Percentiles rank a stretch among this genome's conserved stretches.
Evolutionary conservation across 2,329 filamentous ascomycete genomes (phyloP).

Genomic region (Clarireedia hainanense): DNA sequence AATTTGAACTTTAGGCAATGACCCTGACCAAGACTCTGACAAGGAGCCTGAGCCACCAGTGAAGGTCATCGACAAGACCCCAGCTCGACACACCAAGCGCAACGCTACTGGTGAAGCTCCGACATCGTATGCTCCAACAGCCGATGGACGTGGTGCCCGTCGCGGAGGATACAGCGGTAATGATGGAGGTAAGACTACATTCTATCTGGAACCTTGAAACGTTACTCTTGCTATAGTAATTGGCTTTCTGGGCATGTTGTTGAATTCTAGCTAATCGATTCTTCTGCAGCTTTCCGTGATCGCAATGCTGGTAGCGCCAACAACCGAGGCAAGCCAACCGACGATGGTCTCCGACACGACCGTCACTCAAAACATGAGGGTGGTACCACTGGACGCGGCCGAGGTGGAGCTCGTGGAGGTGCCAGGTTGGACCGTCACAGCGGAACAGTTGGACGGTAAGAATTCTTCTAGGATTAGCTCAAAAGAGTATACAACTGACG

Average conservation of each 20-base stretch:
- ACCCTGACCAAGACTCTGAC: constrained; percentile 59
- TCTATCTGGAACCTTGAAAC: background rate
- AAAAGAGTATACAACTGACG: constrained; percentile 14
- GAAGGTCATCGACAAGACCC: constrained; percentile 82
- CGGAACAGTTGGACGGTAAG: constrained; percentile 26
- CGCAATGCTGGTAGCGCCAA: constrained; percentile 69
- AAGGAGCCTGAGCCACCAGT: constrained; percentile 69
- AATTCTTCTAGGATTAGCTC: background rate
- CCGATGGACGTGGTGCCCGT: constrained; percentile 21
- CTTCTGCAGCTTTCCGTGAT: constrained; percentile 72
- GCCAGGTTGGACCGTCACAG: constrained; percentile 32
- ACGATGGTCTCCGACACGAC: constrained; percentile 53
- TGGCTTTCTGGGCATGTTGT: background rate
- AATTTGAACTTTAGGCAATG: constrained; percentile 38
- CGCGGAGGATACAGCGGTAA: constrained; percentile 61
- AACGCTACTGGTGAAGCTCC: constrained; percentile 72
- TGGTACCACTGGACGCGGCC: constrained; percentile 45
- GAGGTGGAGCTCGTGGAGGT: constrained; percentile 28
- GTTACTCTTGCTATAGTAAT: background rate
- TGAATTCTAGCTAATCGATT: constrained; percentile 8
- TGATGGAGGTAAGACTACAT: constrained; percentile 69
- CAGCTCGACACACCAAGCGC: constrained; percentile 69
- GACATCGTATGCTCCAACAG: constrained; percentile 27
- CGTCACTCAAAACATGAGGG: constrained; percentile 49
- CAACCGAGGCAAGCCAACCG: constrained; percentile 75